These are phyloP conservation scores for Colletotrichum sansevieriae DNA, from an alignment of 2,329 filamentous ascomycete species.

Conservation along the genomic window DNA sequence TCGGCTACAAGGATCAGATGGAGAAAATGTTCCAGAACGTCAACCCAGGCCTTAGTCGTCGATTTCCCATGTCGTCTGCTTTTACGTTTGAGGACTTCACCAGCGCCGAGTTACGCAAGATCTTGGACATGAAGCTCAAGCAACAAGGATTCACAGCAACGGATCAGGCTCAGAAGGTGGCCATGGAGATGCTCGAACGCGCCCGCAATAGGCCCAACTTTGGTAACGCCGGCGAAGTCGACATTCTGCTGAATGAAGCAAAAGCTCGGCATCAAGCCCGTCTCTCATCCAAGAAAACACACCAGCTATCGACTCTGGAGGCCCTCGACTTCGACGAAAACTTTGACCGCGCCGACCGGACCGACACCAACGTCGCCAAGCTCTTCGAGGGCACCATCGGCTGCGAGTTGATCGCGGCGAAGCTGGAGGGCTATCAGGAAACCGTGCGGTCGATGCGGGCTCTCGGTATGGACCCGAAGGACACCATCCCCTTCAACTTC, in stretches of 20 bases:
- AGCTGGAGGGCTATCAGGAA: constrained; percentile 68
- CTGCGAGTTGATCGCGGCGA: constrained; percentile 64
- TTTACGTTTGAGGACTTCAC: constrained; percentile 79
- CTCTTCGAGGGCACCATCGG: constrained; percentile 73
- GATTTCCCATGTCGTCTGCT: constrained; percentile 73
- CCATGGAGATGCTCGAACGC: constrained; percentile 70
- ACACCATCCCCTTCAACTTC: constrained; percentile 75
- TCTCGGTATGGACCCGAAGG: constrained; percentile 66
- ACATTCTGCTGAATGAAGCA: constrained; percentile 66
- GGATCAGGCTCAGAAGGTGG: constrained; percentile 63
- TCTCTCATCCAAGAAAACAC: constrained; percentile 15
- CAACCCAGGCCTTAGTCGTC: constrained; percentile 76
- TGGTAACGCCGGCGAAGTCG: constrained; percentile 81
- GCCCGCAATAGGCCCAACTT: constrained; percentile 75
- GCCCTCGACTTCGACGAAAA: constrained; percentile 70
- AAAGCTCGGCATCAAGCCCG: constrained; percentile 52
- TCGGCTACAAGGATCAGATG: constrained; percentile 80
- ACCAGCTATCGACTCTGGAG: constrained; percentile 46
- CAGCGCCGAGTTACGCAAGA: constrained; percentile 67
- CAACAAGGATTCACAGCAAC: constrained; percentile 66
- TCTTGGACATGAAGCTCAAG: constrained; percentile 74
- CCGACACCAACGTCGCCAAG: constrained; percentile 61
- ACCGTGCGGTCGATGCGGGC: constrained; percentile 64
- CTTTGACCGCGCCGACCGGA: constrained; percentile 64
- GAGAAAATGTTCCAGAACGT: constrained; percentile 79